Evolutionary conservation across 352 stramenopile species (phyloP).

Genomic region (Pythium phragmitis): DNA sequence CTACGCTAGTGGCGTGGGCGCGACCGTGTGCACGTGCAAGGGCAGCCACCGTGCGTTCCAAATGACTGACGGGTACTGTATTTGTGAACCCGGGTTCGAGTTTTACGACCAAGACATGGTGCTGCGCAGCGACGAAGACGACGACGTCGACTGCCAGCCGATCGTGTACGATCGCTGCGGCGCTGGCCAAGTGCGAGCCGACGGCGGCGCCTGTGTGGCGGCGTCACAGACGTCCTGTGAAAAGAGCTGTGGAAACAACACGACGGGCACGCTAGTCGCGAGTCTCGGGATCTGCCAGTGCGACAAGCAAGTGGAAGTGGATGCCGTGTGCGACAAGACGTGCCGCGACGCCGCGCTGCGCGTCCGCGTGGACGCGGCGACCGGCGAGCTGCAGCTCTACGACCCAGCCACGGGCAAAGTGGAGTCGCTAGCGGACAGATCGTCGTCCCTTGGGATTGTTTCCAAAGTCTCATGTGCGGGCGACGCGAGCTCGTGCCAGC

Average conservation of each 20-base stretch:
- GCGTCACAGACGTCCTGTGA: conserved; percentile 42
- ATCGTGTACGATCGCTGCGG: conserved; percentile 89
- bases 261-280: conserved; percentile 68
- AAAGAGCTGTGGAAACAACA: conserved; percentile 53
- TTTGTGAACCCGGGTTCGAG: conserved; percentile 90
- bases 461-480: conserved; percentile 49
- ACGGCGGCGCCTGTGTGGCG: conserved; percentile 65
- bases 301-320: conserved; percentile 65
- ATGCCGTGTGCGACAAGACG: conserved; percentile 73
- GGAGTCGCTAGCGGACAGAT: conserved; percentile 21
- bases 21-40: conserved; percentile 76
- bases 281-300: conserved; percentile 89
- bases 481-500: conserved; percentile 38
- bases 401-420: conserved; percentile 41
- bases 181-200: conserved; percentile 67
- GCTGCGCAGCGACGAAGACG: conserved; percentile 79
- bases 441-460: conserved; percentile 32
- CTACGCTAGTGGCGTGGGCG: conserved; percentile 47
- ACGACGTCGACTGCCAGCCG: conserved; percentile 88
- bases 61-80: conserved; percentile 89
- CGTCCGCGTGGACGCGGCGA: conserved; percentile 36
- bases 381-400: conserved; percentile 59
- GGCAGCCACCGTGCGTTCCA: conserved; percentile 90
- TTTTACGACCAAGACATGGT: conserved; percentile 90
- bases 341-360: conserved; percentile 59